Base-by-base conservation (phyloP, 2,329 filamentous ascomycete genomes). In the Pseudogymnoascus sp. region DNA sequence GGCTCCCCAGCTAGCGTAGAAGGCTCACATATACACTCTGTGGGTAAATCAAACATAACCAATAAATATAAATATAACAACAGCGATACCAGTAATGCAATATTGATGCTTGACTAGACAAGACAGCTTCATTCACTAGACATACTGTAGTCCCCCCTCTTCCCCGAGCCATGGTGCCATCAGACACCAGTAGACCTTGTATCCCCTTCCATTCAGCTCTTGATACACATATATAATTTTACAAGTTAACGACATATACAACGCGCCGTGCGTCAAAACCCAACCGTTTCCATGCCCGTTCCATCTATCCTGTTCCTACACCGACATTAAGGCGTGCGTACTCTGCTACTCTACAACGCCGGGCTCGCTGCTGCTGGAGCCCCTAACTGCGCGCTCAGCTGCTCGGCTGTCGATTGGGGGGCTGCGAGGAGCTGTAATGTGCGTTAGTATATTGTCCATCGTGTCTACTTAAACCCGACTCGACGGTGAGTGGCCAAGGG, bases 141-240 rank as follows among this genome's bases (percentile, higher is more conserved):
- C 46, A 31, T 53, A 53, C 46, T 53, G 22, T 31, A 31, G 22
- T 31, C n/a, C 26, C 26, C 8, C n/a, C 28, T 26, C 10, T 1
- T 8, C 46, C 46, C 8, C 6, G 3, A 11, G n/a, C 24, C 7
- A 53, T 11, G n/a, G 0, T 31, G 46, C 8, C 26, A 31, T 31
- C 46, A 53, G 26, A 53, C 31, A 28, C 26, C 46, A 31, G 26
- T 4, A 31, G 14, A 53, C 46, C 46, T 50, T 50, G 43, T 28
- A 50, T 50, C 43, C 24, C 43, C 14, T 19, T 12, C 46, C 43
- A 50, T 31, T 53, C 46, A 31, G 26, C 46, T 53, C 43, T 53
- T 53, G 46, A 53, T 53, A 53, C 46, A 53, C 46, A 53, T 53
- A 43, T 43, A 53, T 53, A 31, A 53, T 53, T 53, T 53, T 53